Evolutionary conservation across 768 basidiomycete genomes (phyloP).

Genomic region (Tubosaeta brunneosetosa): DNA sequence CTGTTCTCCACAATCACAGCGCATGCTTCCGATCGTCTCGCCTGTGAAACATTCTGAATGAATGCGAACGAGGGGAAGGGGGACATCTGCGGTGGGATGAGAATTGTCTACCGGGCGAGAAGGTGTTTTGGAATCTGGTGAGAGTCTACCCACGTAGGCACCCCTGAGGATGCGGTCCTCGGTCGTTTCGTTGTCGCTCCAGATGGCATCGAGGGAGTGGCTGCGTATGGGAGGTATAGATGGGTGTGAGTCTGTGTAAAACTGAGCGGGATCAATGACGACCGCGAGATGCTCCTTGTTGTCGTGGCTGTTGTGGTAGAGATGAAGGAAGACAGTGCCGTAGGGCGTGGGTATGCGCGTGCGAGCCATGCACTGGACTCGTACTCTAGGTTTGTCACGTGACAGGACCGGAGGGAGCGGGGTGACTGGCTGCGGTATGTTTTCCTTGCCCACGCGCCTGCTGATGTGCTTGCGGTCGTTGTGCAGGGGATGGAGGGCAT

Average conservation of each 20-base stretch:
- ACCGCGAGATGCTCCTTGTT: conserved; percentile 94
- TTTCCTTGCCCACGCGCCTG: conserved; percentile 57
- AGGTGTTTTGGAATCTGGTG: conserved; percentile 45
- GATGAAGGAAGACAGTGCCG: conserved; percentile 86
- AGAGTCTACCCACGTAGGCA: conserved; percentile 84
- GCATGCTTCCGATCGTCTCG: conserved; percentile 96
- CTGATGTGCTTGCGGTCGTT: conserved; percentile 52
- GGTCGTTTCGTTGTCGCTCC: conserved; percentile 83
- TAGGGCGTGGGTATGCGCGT: conserved; percentile 97
- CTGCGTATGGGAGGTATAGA: conserved; percentile 69
- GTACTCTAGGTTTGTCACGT: conserved; percentile 27
- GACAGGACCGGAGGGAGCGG: conserved; percentile 3
- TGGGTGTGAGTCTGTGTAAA: conserved; percentile 41
- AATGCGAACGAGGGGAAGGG: conserved; percentile 84
- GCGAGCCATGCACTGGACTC: conserved; percentile 92
- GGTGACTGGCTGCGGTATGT: conserved; percentile 32
- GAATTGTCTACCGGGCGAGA: conserved; percentile 33
- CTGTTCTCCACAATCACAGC: conserved; percentile 98
- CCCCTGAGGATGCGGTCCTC: conserved; percentile 92
- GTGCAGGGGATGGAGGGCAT: conserved; percentile 59
- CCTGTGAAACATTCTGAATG: conserved; percentile 99
- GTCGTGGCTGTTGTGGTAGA: conserved; percentile 93
- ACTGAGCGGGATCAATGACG: conserved; percentile 88
- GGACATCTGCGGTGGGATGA: conserved; percentile 33
- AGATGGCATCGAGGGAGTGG: conserved; percentile 72